phyloP scores from a whole-genome alignment of 371 early-diverging fungal species.

The Coemansia sp. region DNA sequence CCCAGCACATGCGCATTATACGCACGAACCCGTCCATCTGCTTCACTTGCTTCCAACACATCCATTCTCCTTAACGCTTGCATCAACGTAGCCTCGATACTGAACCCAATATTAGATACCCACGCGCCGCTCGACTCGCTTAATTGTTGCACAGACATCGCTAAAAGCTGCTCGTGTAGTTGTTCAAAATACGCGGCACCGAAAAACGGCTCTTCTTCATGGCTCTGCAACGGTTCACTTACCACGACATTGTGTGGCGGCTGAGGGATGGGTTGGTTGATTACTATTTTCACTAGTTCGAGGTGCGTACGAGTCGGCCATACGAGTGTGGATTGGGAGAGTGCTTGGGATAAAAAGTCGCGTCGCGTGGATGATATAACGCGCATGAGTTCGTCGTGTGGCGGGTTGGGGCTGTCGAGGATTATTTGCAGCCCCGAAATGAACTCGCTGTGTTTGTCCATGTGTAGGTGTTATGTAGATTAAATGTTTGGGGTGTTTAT shows the following conservation, averaged over 20 bases:
- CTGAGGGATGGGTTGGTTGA: constrained; percentile 27
- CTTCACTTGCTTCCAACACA: constrained; percentile 31
- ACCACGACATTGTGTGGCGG: constrained; percentile 24
- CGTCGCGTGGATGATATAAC: constrained; percentile 44
- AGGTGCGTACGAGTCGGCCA: constrained; percentile 48
- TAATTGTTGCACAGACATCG: constrained; percentile 19
- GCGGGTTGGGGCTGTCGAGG: constrained; percentile 42
- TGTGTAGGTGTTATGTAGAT: constrained; percentile 3
- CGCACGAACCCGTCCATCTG: constrained; percentile 13
- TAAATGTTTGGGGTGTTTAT: not conserved
- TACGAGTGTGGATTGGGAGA: constrained; percentile 26
- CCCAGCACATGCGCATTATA: constrained; percentile 47
- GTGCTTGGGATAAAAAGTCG: constrained; percentile 37
- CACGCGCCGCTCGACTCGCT: constrained; percentile 37
- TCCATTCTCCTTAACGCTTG: constrained; percentile 35
- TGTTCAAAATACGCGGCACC: constrained; percentile 38
- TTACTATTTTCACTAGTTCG: constrained; percentile 46
- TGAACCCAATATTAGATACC: constrained; percentile 43
- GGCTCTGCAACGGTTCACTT: constrained; percentile 24
- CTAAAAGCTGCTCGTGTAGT: constrained; percentile 23
- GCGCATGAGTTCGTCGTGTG: constrained; percentile 40
- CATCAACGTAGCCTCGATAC: constrained; percentile 46
- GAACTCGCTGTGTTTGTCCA: constrained; percentile 43
- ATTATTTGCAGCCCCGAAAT: constrained; percentile 37
- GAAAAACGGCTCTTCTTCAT: constrained; percentile 40